Evolutionary conservation across 2,329 filamentous ascomycete genomes (phyloP).

Genomic region (Trichoderma koningii): DNA sequence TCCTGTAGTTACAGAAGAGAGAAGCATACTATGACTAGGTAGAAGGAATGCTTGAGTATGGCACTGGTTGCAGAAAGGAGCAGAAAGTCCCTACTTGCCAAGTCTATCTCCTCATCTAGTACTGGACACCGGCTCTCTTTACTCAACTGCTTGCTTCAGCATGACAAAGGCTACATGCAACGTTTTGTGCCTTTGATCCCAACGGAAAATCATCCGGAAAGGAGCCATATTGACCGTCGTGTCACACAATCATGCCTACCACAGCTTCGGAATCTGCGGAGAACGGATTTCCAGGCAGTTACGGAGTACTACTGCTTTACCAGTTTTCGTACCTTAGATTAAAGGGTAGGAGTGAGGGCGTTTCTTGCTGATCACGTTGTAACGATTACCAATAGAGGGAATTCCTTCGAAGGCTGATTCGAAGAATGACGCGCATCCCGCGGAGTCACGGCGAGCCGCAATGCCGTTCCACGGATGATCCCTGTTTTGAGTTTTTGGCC

Average conservation of each 20-base stretch:
- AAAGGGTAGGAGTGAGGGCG: too few species aligned
- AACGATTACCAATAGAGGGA: neutral
- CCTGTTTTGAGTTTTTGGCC: neutral
- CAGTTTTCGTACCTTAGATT: too few species aligned
- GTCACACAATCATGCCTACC: too few species aligned
- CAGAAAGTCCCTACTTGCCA: too few species aligned
- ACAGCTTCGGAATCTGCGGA: too few species aligned
- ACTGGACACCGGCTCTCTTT: neutral
- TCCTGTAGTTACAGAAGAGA: too few species aligned
- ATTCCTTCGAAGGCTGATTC: constrained; percentile 12
- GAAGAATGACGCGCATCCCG: neutral
- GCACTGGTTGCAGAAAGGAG: neutral
- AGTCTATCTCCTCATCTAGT: neutral
- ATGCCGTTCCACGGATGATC: neutral
- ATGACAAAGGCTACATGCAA: neutral
- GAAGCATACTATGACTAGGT: too few species aligned
- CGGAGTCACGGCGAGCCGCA: neutral
- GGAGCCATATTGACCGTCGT: neutral
- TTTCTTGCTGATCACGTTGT: too few species aligned
- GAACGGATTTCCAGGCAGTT: too few species aligned
- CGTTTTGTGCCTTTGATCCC: neutral
- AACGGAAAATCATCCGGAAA: neutral
- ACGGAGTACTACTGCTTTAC: too few species aligned
- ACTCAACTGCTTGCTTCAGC: constrained; percentile 3
- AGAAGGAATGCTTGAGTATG: too few species aligned